Percentiles rank a stretch among this genome's conserved stretches.
These are phyloP conservation scores for Flaveria linearis DNA, from an alignment of 129 eudicot species.

Conservation along the genomic window DNA sequence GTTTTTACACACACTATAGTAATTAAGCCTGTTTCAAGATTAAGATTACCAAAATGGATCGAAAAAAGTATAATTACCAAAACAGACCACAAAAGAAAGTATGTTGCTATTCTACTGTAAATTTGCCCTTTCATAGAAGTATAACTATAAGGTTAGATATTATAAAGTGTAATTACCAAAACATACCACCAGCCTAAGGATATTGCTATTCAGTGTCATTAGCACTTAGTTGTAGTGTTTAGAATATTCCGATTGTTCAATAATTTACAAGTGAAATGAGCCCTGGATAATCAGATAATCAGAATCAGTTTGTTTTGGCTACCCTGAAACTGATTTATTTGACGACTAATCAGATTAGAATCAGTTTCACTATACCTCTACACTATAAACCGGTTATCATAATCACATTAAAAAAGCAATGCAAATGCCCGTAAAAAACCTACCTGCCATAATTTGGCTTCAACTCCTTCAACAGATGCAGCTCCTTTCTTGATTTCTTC, in stretches of 20 bases:
- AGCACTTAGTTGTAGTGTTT: neutral
- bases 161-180: neutral
- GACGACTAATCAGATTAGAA: neutral
- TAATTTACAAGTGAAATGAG: neutral
- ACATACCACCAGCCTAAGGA: neutral
- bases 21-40: neutral
- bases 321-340: neutral
- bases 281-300: neutral
- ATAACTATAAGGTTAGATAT: neutral
- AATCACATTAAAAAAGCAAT: neutral
- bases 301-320: neutral
- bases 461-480: slow-evolving; percentile 88
- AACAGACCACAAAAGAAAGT: neutral
- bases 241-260: neutral
- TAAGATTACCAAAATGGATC: neutral
- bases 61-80: neutral
- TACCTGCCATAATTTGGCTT: slow-evolving; percentile 93
- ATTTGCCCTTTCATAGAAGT: neutral
- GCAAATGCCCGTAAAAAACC: neutral
- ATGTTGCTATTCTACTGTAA: neutral
- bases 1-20: neutral
- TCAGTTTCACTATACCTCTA: neutral
- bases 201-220: neutral
- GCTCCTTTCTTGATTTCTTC: slow-evolving; percentile 88
- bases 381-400: neutral